Conservation (phyloP, 2,329 filamentous ascomycete genomes). For the Hymenoscyphus fraxineus region DNA sequence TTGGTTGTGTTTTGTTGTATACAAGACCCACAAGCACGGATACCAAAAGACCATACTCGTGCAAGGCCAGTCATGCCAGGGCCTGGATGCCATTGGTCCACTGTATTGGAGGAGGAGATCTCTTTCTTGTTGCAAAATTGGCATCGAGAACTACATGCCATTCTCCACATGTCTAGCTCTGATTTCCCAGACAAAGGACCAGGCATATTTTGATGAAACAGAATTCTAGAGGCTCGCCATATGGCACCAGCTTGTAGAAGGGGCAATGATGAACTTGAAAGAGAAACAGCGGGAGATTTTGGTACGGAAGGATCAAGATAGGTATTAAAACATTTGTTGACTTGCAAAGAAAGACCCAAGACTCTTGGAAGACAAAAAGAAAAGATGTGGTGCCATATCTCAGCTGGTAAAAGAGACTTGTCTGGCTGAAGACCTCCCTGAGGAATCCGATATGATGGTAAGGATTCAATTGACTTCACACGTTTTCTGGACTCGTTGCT, state of each 20-base stretch:
- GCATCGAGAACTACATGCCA: slow-evolving; percentile 60
- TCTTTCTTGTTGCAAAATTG: slow-evolving; percentile 59
- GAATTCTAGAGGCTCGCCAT: slow-evolving; percentile 66
- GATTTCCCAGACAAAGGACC: slow-evolving; percentile 60
- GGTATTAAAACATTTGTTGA: slow-evolving; percentile 63
- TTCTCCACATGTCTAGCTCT: slow-evolving; percentile 74
- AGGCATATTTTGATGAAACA: slow-evolving; percentile 64
- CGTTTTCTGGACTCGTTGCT: slow-evolving; percentile 28
- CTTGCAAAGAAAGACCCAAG: slow-evolving; percentile 61
- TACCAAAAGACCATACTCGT: slow-evolving; percentile 67
- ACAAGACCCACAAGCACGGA: slow-evolving; percentile 64
- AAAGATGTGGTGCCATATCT: slow-evolving; percentile 70
- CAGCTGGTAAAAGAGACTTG: slow-evolving; percentile 46
- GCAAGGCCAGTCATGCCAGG: slow-evolving; percentile 59
- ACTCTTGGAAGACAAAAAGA: slow-evolving; percentile 59
- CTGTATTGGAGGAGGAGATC: slow-evolving; percentile 28
- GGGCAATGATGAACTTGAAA: slow-evolving; percentile 34
- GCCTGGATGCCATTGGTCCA: slow-evolving; percentile 53
- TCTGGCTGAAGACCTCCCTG: slow-evolving; percentile 25
- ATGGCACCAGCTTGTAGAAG: slow-evolving; percentile 58
- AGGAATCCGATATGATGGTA: slow-evolving; percentile 19
- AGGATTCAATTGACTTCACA: slow-evolving; percentile 25
- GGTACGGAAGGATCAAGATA: slow-evolving; percentile 51
- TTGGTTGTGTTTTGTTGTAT: slow-evolving; percentile 58
- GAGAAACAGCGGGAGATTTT: slow-evolving; percentile 34